Evolutionary conservation across 768 basidiomycete genomes (phyloP).

Genomic region (Leccinellum rugosiceps): DNA sequence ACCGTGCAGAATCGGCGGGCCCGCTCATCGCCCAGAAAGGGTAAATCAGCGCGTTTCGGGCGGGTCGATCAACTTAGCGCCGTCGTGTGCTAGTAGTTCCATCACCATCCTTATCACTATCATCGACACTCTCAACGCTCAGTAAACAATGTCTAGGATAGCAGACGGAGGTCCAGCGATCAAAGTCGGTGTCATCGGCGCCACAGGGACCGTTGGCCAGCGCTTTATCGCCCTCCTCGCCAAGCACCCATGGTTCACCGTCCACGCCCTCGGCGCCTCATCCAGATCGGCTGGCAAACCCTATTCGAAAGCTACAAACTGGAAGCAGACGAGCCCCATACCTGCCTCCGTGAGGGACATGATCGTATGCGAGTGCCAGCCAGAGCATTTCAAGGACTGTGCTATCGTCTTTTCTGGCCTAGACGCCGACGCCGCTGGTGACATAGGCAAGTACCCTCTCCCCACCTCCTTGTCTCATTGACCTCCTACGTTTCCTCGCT

Average conservation of each 20-base stretch:
- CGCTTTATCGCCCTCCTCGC: slow-evolving; percentile 89
- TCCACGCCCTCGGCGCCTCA: slow-evolving; percentile 88
- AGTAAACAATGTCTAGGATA: slow-evolving; percentile 19
- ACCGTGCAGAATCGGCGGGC: background rate
- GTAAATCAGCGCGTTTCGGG: background rate
- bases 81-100: too few relatives aligned
- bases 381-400: slow-evolving; percentile 77
- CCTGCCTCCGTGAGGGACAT: slow-evolving; percentile 55
- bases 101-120: background rate
- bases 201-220: slow-evolving; percentile 94
- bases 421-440: slow-evolving; percentile 91
- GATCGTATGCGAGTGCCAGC: slow-evolving; percentile 71
- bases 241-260: slow-evolving; percentile 84
- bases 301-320: slow-evolving; percentile 70
- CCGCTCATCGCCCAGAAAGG: slow-evolving; percentile 1
- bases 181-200: slow-evolving; percentile 77
- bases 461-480: too few relatives aligned
- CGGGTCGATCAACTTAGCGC: background rate
- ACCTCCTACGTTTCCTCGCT: background rate
- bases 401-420: slow-evolving; percentile 92
- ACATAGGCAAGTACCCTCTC: slow-evolving; percentile 64
- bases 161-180: slow-evolving; percentile 21
- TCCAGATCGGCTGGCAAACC: slow-evolving; percentile 80
- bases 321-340: slow-evolving; percentile 85
- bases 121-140: background rate